Conservation (phyloP, 352 stramenopile genomes). For the Pythium coloratum region DNA sequence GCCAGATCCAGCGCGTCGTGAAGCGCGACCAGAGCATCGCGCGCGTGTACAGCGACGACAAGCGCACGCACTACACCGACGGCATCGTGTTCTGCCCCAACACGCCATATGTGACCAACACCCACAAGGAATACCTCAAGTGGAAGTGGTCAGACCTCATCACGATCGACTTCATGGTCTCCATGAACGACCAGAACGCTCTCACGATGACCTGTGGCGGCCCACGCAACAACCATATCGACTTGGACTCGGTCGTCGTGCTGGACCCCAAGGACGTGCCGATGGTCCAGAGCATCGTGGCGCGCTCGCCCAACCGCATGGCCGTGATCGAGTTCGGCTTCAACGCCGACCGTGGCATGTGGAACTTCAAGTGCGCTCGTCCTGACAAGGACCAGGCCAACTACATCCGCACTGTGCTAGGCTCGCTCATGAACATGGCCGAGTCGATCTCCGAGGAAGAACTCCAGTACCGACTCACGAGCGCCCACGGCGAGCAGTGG, state of each 20-base stretch:
- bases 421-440: constrained; percentile 90
- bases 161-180: constrained; percentile 84
- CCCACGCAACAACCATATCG: constrained; percentile 72
- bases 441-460: constrained; percentile 90
- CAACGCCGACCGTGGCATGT: constrained; percentile 85
- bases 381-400: constrained; percentile 89
- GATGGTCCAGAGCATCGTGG: constrained; percentile 66
- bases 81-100: constrained; percentile 90
- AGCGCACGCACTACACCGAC: constrained; percentile 88
- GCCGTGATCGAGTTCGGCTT: constrained; percentile 88
- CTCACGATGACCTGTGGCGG: constrained; percentile 75
- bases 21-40: constrained; percentile 78
- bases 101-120: constrained; percentile 82
- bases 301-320: constrained; percentile 51
- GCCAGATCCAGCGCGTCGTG: constrained; percentile 73
- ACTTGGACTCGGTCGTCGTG: constrained; percentile 82
- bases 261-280: constrained; percentile 76
- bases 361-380: constrained; percentile 88
- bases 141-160: constrained; percentile 93
- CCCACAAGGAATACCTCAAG: constrained; percentile 89
- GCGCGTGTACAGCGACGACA: constrained; percentile 81
- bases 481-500: constrained; percentile 70
- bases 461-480: constrained; percentile 85
- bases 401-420: constrained; percentile 90
- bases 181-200: constrained; percentile 53